Evolutionary conservation across 2,329 filamentous ascomycete genomes (phyloP).

Genomic region (Sphaerostilbella broomeana): DNA sequence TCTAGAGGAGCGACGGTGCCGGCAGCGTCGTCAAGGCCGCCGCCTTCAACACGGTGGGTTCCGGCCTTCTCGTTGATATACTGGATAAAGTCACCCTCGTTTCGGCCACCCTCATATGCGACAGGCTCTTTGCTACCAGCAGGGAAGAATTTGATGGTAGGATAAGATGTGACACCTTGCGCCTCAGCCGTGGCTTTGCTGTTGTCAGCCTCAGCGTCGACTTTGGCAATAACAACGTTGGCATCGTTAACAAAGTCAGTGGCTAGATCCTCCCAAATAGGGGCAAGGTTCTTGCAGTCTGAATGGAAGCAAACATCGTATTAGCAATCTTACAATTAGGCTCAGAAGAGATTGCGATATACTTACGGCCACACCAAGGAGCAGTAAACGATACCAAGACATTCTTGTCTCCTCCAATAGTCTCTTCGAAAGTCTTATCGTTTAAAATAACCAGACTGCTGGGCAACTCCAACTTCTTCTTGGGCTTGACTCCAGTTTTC

Average conservation of each 20-base stretch:
- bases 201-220: slow-evolving; percentile 85
- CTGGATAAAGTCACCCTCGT: slow-evolving; percentile 66
- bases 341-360: not conserved
- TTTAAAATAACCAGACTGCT: slow-evolving; percentile 75
- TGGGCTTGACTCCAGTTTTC: slow-evolving; percentile 79
- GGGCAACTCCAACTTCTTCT: slow-evolving; percentile 65
- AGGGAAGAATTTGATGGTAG: slow-evolving; percentile 97
- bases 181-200: slow-evolving; percentile 70
- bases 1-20: slow-evolving; percentile 80
- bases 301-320: not conserved
- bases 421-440: slow-evolving; percentile 69
- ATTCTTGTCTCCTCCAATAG: slow-evolving; percentile 78
- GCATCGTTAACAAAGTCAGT: slow-evolving; percentile 71
- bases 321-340: slow-evolving; percentile 2
- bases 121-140: slow-evolving; percentile 69
- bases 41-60: slow-evolving; percentile 76
- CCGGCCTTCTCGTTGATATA: slow-evolving; percentile 88
- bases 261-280: slow-evolving; percentile 82
- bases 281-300: slow-evolving; percentile 97
- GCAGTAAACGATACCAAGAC: slow-evolving; percentile 95
- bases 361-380: slow-evolving; percentile 94
- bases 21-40: slow-evolving; percentile 68
- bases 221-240: slow-evolving; percentile 82
- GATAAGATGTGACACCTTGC: slow-evolving; percentile 78
- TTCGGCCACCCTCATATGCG: slow-evolving; percentile 68